Conservation (phyloP, 768 basidiomycete species). For the Suillus discolor region DNA sequence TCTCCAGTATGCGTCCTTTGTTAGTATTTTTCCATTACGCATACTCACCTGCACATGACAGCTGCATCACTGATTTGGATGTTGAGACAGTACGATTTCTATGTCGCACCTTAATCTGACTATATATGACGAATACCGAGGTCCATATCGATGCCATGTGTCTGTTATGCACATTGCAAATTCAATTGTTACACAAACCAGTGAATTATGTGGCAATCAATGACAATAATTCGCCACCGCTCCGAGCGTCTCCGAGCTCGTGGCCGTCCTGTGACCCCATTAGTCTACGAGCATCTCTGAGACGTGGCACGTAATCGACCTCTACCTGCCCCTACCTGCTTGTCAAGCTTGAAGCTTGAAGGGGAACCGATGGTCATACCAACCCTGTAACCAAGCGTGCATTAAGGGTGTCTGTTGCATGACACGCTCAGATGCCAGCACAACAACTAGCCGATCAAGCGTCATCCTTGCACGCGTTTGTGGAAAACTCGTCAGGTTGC, state of each 20-base stretch:
- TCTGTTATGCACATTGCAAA: not conserved
- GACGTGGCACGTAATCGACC: not conserved
- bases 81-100: constrained; percentile 80
- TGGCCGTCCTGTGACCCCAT: not conserved
- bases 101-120: constrained; percentile 48
- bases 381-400: not conserved
- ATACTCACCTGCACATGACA: constrained; percentile 31
- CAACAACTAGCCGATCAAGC: not conserved
- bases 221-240: not conserved
- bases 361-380: not conserved
- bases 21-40: not conserved
- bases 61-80: constrained; percentile 82
- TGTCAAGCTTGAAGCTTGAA: not conserved
- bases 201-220: not conserved
- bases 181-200: not conserved
- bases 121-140: not conserved
- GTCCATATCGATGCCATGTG: not conserved
- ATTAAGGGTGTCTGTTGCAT: not conserved
- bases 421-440: constrained; percentile 1
- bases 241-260: not conserved
- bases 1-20: constrained; percentile 67
- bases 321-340: not conserved
- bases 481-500: not conserved
- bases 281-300: not conserved
- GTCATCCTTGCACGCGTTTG: not conserved